Base-by-base conservation (phyloP, 2,329 filamentous ascomycete genomes). In the Hymenoscyphus linearis region DNA sequence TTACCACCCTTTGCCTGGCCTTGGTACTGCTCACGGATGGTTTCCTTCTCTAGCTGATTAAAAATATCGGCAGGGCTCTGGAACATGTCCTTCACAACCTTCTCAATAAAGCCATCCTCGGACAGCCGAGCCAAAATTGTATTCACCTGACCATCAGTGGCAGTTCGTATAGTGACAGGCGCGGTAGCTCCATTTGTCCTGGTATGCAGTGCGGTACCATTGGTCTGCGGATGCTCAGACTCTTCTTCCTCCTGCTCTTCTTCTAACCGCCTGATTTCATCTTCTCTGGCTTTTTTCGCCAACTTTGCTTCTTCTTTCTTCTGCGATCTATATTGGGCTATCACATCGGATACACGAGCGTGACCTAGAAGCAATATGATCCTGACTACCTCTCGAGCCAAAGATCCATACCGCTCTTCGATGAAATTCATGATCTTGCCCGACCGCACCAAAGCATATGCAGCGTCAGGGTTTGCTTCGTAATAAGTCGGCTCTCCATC, bases 361-460 rank as follows among this genome's bases (percentile, higher is more conserved):
- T 95, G 89, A 1, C 93, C 93, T 18, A 93, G 80, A 60, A 87
- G 81, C 63, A 96, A 77, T 50, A 97, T 77, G 34, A 87, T 88
- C 68, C 90, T 85, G 62, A 95, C 82, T 44, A 97, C 80, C 64
- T 87, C 85, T 60, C 86, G 85, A 34, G 91, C 91, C 64, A 86
- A 82, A n/a, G 80, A 77, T 18, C 93, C 93, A 72, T 91, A 88
- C 67, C 88, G 84, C 36, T 82, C 82, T 67, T 91, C 86, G 52
- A 95, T 82, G 62, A 91, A 79, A 65, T 92, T 84, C 31, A 95
- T 77, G 44, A 96, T 89, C 75, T 91, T 95, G 52, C 91, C 92
- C 3, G 85, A 84, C 61, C 95, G 89, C 40, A 93, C 80, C 52
- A 97, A 80, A 67, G 87, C 87, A 76, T 98, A 98, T 65, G 91